Conservation (phyloP, 1,284 basidiomycete genomes). For the Ustilago curta region DNA sequence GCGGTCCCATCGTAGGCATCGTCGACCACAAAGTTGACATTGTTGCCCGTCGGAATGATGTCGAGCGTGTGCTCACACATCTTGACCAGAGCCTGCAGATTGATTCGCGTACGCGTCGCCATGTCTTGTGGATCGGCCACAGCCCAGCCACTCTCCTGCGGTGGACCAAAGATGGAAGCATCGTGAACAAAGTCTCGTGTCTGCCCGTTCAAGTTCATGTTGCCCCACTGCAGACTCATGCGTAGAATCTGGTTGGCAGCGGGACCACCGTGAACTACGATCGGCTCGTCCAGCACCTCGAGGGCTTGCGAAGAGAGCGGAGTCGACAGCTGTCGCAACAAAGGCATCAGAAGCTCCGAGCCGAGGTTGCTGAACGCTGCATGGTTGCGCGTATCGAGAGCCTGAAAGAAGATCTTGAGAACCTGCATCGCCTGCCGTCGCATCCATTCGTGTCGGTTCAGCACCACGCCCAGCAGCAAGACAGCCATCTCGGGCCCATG, state of each 20-base stretch:
- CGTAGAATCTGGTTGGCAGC: slow-evolving; percentile 84
- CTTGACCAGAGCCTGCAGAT: slow-evolving; percentile 61
- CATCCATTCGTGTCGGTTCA: slow-evolving; percentile 86
- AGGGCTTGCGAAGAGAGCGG: slow-evolving; percentile 86
- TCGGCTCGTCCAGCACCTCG: slow-evolving; percentile 89
- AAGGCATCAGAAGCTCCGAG: slow-evolving; percentile 88
- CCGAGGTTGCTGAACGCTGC: slow-evolving; percentile 77
- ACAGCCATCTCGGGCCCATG: slow-evolving; percentile 81
- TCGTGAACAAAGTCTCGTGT: slow-evolving; percentile 52
- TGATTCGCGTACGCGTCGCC: slow-evolving; percentile 59
- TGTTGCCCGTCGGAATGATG: slow-evolving; percentile 49
- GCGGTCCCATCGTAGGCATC: slow-evolving; percentile 47
- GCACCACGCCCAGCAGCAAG: slow-evolving; percentile 83
- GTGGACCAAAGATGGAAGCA: slow-evolving; percentile 59
- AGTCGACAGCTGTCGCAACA: slow-evolving; percentile 85
- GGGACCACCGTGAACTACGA: slow-evolving; percentile 79
- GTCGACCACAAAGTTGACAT: slow-evolving; percentile 62
- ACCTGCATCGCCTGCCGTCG: slow-evolving; percentile 85
- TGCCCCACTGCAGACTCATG: slow-evolving; percentile 75
- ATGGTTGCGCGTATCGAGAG: slow-evolving; percentile 80
- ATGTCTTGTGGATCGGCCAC: slow-evolving; percentile 62
- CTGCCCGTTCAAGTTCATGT: slow-evolving; percentile 30
- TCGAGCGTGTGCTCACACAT: slow-evolving; percentile 63
- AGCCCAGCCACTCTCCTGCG: slow-evolving; percentile 63
- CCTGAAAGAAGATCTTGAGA: slow-evolving; percentile 87